These are phyloP conservation scores for Neonectria neomacrospora DNA, from an alignment of 2,329 filamentous ascomycete genomes.

Conservation along the genomic window DNA sequence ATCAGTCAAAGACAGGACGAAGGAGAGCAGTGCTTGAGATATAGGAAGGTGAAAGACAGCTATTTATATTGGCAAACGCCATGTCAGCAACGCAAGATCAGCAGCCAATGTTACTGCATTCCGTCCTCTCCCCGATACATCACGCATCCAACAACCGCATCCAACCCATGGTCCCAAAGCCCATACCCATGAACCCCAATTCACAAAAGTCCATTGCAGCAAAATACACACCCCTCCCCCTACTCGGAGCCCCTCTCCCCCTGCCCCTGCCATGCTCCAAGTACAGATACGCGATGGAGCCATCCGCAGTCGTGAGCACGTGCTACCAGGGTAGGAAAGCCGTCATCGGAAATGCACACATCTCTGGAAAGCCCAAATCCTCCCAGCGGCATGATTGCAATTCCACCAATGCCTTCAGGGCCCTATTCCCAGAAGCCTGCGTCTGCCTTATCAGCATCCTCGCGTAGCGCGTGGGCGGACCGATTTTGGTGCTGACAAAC, in stretches of 20 bases:
- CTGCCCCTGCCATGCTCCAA: neutral
- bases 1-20: too few relatives aligned
- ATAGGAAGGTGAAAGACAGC: too few relatives aligned
- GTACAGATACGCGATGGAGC: constrained; percentile 15
- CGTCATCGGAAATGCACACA: neutral
- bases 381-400: neutral
- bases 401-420: constrained; percentile 2
- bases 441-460: neutral
- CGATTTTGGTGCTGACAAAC: neutral
- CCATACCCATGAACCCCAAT: neutral
- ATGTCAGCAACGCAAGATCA: neutral
- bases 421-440: neutral
- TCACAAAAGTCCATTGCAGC: constrained; percentile 2
- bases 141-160: neutral
- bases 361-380: neutral
- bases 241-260: neutral
- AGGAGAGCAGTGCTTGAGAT: too few relatives aligned
- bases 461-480: neutral
- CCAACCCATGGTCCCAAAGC: neutral
- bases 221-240: neutral
- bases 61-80: neutral
- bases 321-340: constrained; percentile 6
- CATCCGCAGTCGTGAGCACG: constrained; percentile 19
- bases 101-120: neutral
- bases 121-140: neutral